phyloP scores from a whole-genome alignment of 2,329 filamentous ascomycete species.

The Penicillium sp. region DNA sequence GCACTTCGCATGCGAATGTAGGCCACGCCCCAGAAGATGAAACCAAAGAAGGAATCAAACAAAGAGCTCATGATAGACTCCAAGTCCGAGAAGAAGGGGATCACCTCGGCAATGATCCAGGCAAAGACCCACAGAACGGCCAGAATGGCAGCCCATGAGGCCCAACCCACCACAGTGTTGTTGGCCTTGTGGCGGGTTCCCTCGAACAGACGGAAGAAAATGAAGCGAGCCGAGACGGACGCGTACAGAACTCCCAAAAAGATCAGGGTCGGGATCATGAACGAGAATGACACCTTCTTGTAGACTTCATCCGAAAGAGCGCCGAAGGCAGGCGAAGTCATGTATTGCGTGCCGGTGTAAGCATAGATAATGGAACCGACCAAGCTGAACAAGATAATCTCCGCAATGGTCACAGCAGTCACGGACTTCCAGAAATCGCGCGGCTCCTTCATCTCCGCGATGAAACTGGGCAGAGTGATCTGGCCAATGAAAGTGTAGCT shows the following conservation, averaged over 20 bases:
- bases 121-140: slow-evolving; percentile 68
- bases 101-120: slow-evolving; percentile 88
- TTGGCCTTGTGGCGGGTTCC: slow-evolving; percentile 73
- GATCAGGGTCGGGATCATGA: slow-evolving; percentile 93
- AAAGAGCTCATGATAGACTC: slow-evolving; percentile 62
- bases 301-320: slow-evolving; percentile 70
- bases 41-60: slow-evolving; percentile 77
- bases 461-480: slow-evolving; percentile 90
- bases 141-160: slow-evolving; percentile 71
- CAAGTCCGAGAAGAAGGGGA: slow-evolving; percentile 83
- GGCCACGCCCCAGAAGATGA: slow-evolving; percentile 72
- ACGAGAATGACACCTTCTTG: slow-evolving; percentile 86
- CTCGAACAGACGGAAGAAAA: slow-evolving; percentile 86
- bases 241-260: slow-evolving; percentile 90
- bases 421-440: slow-evolving; percentile 90
- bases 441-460: slow-evolving; percentile 81
- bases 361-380: slow-evolving; percentile 78
- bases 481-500: slow-evolving; percentile 95
- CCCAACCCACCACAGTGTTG: slow-evolving; percentile 81
- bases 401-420: slow-evolving; percentile 83
- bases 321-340: slow-evolving; percentile 82
- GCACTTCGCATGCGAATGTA: slow-evolving; percentile 46
- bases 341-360: slow-evolving; percentile 77
- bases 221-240: slow-evolving; percentile 81
- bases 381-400: slow-evolving; percentile 79